Conservation (phyloP, 176 grass and related monocot species). For the Zoysia japonica region DNA sequence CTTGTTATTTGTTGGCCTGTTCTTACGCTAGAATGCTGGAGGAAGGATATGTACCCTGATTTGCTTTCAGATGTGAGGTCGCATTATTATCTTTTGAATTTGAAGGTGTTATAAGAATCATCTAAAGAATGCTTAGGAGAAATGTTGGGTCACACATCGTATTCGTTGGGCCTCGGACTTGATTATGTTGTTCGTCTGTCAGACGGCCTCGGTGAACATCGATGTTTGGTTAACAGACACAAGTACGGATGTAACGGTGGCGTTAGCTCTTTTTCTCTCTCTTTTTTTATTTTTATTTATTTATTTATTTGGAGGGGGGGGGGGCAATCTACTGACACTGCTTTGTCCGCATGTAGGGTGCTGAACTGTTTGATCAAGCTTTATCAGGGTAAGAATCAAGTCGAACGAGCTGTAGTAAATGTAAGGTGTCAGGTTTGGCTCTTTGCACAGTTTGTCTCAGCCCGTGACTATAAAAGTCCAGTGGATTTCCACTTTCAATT, state of each 20-base stretch:
- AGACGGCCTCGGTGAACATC: neutral
- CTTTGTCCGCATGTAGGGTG: neutral
- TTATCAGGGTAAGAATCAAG: neutral
- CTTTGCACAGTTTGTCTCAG: neutral
- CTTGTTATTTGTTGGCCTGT: neutral
- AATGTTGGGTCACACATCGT: neutral
- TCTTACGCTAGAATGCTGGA: neutral
- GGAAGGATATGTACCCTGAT: neutral
- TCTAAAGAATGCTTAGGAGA: neutral
- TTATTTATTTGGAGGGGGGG: too few relatives aligned
- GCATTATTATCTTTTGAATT: neutral
- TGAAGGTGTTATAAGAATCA: neutral
- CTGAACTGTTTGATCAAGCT: neutral
- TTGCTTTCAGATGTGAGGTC: neutral
- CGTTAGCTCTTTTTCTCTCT: neutral
- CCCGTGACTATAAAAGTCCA: neutral
- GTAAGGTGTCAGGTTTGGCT: neutral
- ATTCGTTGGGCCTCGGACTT: neutral
- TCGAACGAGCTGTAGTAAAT: neutral
- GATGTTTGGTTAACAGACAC: too few relatives aligned
- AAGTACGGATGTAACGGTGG: neutral
- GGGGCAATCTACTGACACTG: neutral
- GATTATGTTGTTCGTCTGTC: neutral
- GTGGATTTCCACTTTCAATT: neutral
- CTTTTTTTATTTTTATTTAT: neutral